Percentiles rank a stretch among this genome's conserved stretches.
phyloP scores from a whole-genome alignment of 495 filamentous ascomycete genomes.

The Xylaria acuta region DNA sequence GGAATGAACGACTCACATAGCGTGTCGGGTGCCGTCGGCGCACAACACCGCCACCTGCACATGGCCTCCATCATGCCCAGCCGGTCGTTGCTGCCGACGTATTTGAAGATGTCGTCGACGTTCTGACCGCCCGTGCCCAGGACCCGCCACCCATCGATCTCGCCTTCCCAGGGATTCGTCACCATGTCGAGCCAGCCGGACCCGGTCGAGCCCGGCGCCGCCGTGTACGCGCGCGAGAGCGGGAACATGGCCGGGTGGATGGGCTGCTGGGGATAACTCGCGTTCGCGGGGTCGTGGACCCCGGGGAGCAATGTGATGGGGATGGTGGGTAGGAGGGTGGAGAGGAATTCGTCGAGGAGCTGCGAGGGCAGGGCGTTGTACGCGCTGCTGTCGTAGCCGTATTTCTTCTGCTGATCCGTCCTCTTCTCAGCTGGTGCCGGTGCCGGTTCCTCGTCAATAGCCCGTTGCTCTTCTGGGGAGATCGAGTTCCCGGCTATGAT shows the following conservation, averaged over 20 bases:
- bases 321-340: slow-evolving; percentile 78
- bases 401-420: slow-evolving; percentile 67
- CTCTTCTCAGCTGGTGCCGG: slow-evolving; percentile 46
- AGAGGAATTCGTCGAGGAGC: slow-evolving; percentile 82
- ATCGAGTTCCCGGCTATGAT: slow-evolving; percentile 94
- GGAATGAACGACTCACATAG: slow-evolving; percentile 69
- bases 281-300: slow-evolving; percentile 77
- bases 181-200: slow-evolving; percentile 84
- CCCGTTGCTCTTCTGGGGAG: slow-evolving; percentile 47
- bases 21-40: slow-evolving; percentile 97
- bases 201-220: slow-evolving; percentile 52
- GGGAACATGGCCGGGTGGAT: slow-evolving; percentile 87
- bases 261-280: slow-evolving; percentile 79
- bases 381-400: slow-evolving; percentile 87
- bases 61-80: slow-evolving; percentile 90
- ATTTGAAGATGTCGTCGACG: slow-evolving; percentile 91
- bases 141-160: slow-evolving; percentile 84
- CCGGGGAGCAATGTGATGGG: slow-evolving; percentile 83
- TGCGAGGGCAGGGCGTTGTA: slow-evolving; percentile 87
- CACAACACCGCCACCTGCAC: slow-evolving; percentile 86
- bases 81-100: slow-evolving; percentile 75
- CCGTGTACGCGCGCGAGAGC: slow-evolving; percentile 69
- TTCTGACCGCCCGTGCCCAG: slow-evolving; percentile 90
- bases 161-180: slow-evolving; percentile 92
- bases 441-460: slow-evolving; percentile 39